These are phyloP conservation scores for Tulasnella sp. DNA, from an alignment of 768 basidiomycete species.

Conservation along the genomic window DNA sequence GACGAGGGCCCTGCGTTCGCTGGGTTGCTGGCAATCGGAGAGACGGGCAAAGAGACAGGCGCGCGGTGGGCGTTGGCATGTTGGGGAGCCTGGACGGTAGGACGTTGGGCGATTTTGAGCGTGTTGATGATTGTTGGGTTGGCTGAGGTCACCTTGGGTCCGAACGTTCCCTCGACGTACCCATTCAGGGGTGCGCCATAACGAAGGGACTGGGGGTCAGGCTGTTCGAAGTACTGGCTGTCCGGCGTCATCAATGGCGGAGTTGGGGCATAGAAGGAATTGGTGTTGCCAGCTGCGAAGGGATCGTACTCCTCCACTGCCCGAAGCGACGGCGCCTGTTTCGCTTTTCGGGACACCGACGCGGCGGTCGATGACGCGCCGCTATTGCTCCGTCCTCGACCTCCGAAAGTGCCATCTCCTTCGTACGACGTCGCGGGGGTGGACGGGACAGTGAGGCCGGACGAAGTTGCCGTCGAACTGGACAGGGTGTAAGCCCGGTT, in stretches of 20 bases:
- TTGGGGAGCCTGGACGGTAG: constrained; percentile 20
- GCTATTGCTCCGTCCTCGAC: constrained; percentile 23
- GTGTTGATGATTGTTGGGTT: constrained; percentile 11
- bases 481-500: constrained; percentile 31
- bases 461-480: constrained; percentile 9
- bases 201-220: constrained; percentile 5
- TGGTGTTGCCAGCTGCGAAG: constrained; percentile 17
- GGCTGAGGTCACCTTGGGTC: background rate
- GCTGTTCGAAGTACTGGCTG: constrained; percentile 21
- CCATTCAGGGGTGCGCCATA: background rate
- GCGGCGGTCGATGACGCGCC: background rate
- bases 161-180: constrained; percentile 24
- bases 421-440: constrained; percentile 26
- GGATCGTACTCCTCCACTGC: constrained; percentile 33
- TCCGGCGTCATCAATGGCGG: constrained; percentile 25
- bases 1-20: constrained; percentile 3
- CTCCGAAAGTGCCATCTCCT: background rate
- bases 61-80: background rate
- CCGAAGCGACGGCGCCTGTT: constrained; percentile 24
- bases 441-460: constrained; percentile 7
- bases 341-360: background rate
- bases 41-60: constrained; percentile 3
- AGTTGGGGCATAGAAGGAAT: constrained; percentile 28
- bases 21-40: constrained; percentile 11
- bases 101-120: constrained; percentile 20